Conservation (phyloP, 2,329 filamentous ascomycete species). For the Neofusicoccum cordaticola region DNA sequence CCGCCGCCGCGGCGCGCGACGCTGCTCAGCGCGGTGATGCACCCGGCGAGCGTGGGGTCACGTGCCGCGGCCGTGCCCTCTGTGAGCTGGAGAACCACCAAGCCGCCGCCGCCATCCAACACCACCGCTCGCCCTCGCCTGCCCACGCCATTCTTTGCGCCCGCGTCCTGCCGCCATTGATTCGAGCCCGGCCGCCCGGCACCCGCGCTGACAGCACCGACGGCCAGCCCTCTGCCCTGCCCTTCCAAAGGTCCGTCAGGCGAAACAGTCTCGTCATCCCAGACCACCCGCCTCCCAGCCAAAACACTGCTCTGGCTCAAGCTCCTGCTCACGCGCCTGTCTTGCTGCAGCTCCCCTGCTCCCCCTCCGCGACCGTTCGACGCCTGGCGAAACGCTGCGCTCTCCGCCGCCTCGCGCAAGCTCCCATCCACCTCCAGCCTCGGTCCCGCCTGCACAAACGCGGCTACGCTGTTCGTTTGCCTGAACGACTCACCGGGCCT, state of each 20-base stretch:
- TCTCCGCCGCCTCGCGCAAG: constrained; percentile 2
- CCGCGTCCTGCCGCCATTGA: constrained; percentile 11
- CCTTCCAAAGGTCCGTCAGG: constrained; percentile 10
- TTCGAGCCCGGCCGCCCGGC: constrained; percentile 3
- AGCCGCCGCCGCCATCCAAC: constrained; percentile 1
- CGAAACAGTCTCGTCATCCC: constrained; percentile 17
- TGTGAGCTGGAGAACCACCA: constrained; percentile 11
- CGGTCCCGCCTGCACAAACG: constrained; percentile 3
- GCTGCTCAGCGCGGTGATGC: not conserved
- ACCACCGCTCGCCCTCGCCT: constrained; percentile 3
- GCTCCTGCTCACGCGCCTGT: constrained; percentile 12
- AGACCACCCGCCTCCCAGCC: constrained; percentile 13
- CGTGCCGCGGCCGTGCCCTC: not conserved
- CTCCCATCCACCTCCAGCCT: not conserved
- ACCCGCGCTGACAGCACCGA: constrained; percentile 5
- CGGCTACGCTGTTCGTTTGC: constrained; percentile 2
- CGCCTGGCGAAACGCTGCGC: not conserved
- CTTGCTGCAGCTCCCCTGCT: not conserved
- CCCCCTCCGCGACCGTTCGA: not conserved
- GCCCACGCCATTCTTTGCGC: constrained; percentile 18
- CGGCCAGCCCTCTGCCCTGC: not conserved
- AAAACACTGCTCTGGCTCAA: constrained; percentile 2
- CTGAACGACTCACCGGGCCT: not conserved
- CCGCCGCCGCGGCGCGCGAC: not conserved
- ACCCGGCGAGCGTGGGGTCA: not conserved